Evolutionary conservation across 176 grass and related monocot genomes (phyloP).

Genomic region (Alloteropsis semialata): DNA sequence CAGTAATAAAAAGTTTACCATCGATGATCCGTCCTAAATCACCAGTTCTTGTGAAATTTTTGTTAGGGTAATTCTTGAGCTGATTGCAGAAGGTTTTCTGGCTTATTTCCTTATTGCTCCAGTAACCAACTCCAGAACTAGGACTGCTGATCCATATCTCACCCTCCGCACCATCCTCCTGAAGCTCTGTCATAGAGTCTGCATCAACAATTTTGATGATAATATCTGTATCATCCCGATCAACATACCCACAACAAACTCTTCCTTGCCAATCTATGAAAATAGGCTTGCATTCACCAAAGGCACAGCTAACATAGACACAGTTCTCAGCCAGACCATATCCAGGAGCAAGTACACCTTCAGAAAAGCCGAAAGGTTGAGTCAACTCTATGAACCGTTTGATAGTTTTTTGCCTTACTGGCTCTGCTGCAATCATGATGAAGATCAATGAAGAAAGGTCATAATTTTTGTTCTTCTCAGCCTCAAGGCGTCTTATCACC

Average conservation of each 20-base stretch:
- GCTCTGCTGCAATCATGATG: conserved; percentile 78
- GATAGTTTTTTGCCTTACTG: conserved; percentile 72
- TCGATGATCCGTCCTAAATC: conserved; percentile 63
- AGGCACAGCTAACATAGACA: conserved; percentile 71
- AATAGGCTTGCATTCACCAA: conserved; percentile 66
- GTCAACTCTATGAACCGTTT: conserved; percentile 64
- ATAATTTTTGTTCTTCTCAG: conserved; percentile 48
- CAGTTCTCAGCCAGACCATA: conserved; percentile 76
- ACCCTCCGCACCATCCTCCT: conserved; percentile 57
- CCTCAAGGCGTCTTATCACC: conserved; percentile 57
- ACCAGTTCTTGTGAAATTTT: conserved; percentile 72
- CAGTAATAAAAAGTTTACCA: conserved; percentile 71
- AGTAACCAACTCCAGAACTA: conserved; percentile 71
- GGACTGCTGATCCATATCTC: conserved; percentile 87
- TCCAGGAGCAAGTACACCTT: conserved; percentile 70
- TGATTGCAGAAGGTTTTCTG: conserved; percentile 67
- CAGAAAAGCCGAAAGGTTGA: conserved; percentile 57
- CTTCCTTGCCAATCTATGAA: conserved; percentile 71
- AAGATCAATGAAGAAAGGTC: conserved; percentile 69
- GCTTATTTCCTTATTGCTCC: conserved; percentile 59
- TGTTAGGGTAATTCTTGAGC: conserved; percentile 45
- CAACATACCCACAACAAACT: conserved; percentile 67
- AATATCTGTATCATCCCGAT: conserved; percentile 44
- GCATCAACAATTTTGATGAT: conserved; percentile 64
- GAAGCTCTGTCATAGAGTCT: conserved; percentile 45